Conservation (phyloP, 768 basidiomycete genomes). For the Serendipita sp. region DNA sequence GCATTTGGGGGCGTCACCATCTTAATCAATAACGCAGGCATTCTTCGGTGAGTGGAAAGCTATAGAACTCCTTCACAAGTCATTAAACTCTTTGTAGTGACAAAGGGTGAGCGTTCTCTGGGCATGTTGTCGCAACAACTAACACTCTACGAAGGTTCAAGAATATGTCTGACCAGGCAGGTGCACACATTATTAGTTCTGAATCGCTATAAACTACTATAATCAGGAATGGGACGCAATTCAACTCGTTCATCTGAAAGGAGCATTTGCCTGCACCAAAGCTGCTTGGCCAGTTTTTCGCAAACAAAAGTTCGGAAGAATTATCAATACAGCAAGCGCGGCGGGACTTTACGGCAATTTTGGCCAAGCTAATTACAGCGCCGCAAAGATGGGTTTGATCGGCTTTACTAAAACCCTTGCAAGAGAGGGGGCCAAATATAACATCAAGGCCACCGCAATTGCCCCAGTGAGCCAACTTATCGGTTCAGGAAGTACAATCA, state of each 20-base stretch:
- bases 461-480: slow-evolving; percentile 49
- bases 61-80: neutral
- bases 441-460: slow-evolving; percentile 72
- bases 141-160: slow-evolving; percentile 47
- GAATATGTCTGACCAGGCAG: slow-evolving; percentile 75
- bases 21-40: slow-evolving; percentile 93
- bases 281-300: slow-evolving; percentile 94
- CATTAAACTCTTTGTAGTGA: slow-evolving; percentile 1
- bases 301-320: slow-evolving; percentile 84
- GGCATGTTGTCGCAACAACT: neutral
- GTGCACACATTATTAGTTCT: neutral
- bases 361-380: slow-evolving; percentile 94
- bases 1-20: slow-evolving; percentile 72
- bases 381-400: slow-evolving; percentile 92
- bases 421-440: slow-evolving; percentile 80
- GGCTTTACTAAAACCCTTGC: slow-evolving; percentile 88
- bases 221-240: slow-evolving; percentile 70
- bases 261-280: slow-evolving; percentile 81
- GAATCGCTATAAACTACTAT: neutral
- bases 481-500: neutral
- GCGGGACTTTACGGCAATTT: slow-evolving; percentile 93
- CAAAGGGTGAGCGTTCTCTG: slow-evolving; percentile 11
- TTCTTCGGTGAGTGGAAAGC: slow-evolving; percentile 40
- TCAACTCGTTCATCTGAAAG: slow-evolving; percentile 81
- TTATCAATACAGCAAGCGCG: slow-evolving; percentile 89